Percentiles rank a stretch among this genome's conserved stretches.
phyloP scores from a whole-genome alignment of 2,329 filamentous ascomycete genomes.

The Fusarium guadeloupense region DNA sequence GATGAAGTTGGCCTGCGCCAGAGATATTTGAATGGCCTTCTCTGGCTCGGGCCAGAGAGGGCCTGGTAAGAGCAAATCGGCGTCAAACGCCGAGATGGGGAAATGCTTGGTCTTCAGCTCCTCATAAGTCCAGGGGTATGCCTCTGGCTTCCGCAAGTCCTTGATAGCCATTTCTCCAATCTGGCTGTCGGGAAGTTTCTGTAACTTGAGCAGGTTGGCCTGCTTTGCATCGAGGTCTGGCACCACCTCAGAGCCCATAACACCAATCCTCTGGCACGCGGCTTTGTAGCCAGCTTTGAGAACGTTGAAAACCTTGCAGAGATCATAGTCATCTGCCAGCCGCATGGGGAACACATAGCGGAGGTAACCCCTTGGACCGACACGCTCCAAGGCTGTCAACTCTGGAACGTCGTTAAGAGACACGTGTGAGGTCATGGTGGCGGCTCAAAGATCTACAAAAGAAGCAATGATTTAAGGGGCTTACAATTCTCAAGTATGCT shows the following conservation, averaged over 20 bases:
- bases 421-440: neutral
- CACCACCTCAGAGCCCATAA: slow-evolving; percentile 17
- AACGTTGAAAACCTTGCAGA: neutral
- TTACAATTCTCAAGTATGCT: neutral
- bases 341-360: slow-evolving; percentile 23
- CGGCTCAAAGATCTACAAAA: too few species aligned
- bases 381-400: slow-evolving; percentile 14
- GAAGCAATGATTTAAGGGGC: too few species aligned
- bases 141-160: neutral
- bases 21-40: neutral
- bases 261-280: slow-evolving; percentile 1
- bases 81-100: slow-evolving; percentile 14
- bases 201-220: slow-evolving; percentile 10
- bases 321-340: neutral
- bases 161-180: neutral
- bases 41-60: slow-evolving; percentile 8
- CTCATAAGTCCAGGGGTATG: slow-evolving; percentile 6
- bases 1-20: slow-evolving; percentile 21
- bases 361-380: slow-evolving; percentile 20
- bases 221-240: slow-evolving; percentile 9
- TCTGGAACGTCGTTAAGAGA: neutral
- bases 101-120: slow-evolving; percentile 11
- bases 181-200: neutral
- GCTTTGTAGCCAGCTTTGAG: slow-evolving; percentile 7
- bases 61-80: slow-evolving; percentile 6